Percentiles rank a stretch among this genome's conserved stretches.
Conservation (phyloP, 345 rosid genomes). For the Ceriops tagal region DNA sequence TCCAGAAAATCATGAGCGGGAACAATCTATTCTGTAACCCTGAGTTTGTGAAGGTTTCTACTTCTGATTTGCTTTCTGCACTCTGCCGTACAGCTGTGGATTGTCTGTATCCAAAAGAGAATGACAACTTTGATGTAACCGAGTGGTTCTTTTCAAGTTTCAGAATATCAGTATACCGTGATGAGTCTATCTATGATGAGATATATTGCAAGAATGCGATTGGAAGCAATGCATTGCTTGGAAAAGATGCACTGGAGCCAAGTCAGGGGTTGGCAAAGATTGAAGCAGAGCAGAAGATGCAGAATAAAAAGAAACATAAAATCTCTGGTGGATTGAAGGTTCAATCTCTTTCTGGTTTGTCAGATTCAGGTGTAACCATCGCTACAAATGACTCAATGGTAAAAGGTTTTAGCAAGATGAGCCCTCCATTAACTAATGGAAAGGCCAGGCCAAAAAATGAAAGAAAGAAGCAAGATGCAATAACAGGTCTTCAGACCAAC, state of each 20-base stretch:
- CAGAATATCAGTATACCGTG: conserved; percentile 64
- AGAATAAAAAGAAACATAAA: conserved; percentile 31
- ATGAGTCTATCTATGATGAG: conserved; percentile 60
- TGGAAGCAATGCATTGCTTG: conserved; percentile 20
- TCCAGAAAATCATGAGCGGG: conserved; percentile 40
- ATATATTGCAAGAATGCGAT: conserved; percentile 49
- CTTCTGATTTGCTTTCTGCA: conserved; percentile 52
- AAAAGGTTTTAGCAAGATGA: conserved; percentile 23
- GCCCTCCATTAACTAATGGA: conserved; percentile 18
- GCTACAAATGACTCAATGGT: conserved; percentile 22
- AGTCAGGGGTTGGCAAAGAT: conserved; percentile 12
- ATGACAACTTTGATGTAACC: conserved; percentile 33
- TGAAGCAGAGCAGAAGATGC: conserved; percentile 28
- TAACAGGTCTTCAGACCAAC: conserved; percentile 16
- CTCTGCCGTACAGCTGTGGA: conserved; percentile 54
- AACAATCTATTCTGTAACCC: conserved; percentile 37
- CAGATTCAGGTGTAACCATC: conserved; percentile 36
- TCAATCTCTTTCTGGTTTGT: conserved; percentile 35
- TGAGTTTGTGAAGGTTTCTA: conserved; percentile 42
- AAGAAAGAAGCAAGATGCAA: conserved; percentile 17
- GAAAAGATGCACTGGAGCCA: conserved; percentile 18
- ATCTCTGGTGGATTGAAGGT: conserved; percentile 27
- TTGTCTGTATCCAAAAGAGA: conserved; percentile 39
- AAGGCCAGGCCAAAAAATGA: conserved; percentile 11
- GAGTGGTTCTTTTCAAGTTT: conserved; percentile 83